A percentile compares a stretch with the other conserved stretches of the same genome.
phyloP scores from a whole-genome alignment of 2,329 filamentous ascomycete species.

The Trichoderma atroviride region DNA sequence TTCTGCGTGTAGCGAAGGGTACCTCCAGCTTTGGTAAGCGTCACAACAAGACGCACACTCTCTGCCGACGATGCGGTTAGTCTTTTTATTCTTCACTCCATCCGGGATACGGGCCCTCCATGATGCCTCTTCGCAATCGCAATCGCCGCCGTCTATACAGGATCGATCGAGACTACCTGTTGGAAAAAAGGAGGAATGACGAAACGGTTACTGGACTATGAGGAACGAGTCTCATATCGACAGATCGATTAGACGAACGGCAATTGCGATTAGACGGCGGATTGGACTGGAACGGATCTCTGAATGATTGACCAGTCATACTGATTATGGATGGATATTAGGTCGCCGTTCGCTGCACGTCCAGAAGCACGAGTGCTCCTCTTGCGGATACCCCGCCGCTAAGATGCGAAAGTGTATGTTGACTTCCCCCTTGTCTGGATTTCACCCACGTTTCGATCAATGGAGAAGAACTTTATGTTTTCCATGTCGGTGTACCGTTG shows the following conservation, averaged over 20 bases:
- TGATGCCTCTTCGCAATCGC: slow-evolving; percentile 7
- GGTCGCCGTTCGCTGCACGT: slow-evolving; percentile 97
- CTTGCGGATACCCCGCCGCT: slow-evolving; percentile 95
- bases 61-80: slow-evolving; percentile 98
- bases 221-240: not conserved
- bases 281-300: slow-evolving; percentile 1
- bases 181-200: slow-evolving; percentile 17
- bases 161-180: slow-evolving; percentile 21
- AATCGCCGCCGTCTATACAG: not conserved
- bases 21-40: slow-evolving; percentile 63
- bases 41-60: slow-evolving; percentile 98
- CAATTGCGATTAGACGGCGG: slow-evolving; percentile 2
- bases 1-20: slow-evolving; percentile 54
- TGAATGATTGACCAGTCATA: slow-evolving; percentile 27
- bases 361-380: slow-evolving; percentile 97
- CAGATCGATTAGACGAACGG: slow-evolving; percentile 1
- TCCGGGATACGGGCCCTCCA: slow-evolving; percentile 18
- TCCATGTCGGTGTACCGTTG: not conserved
- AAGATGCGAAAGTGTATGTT: slow-evolving; percentile 98
- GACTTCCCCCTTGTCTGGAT: not conserved
- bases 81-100: slow-evolving; percentile 38
- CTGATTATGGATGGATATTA: slow-evolving; percentile 45
- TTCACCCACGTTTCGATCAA: not conserved
- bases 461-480: not conserved
- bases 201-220: slow-evolving; percentile 19